These are phyloP conservation scores for Albophoma yamanashiensis DNA, from an alignment of 2,329 filamentous ascomycete genomes.

Conservation along the genomic window DNA sequence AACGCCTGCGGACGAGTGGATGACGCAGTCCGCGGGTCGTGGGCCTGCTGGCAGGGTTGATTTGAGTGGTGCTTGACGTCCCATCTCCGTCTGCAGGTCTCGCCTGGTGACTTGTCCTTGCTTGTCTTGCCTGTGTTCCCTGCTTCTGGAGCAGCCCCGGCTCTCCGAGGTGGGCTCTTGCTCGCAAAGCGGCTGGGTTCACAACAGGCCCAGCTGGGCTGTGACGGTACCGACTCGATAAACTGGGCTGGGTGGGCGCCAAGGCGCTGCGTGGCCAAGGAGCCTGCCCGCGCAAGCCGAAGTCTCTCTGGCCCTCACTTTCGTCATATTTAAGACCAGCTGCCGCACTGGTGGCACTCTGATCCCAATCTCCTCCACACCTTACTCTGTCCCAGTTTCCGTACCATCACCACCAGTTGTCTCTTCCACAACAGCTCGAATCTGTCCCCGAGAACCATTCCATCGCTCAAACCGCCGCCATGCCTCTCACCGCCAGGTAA, in stretches of 20 bases:
- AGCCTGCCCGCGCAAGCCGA: not conserved
- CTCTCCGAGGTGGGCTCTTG: not conserved
- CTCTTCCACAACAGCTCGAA: not conserved
- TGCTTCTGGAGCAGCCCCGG: not conserved
- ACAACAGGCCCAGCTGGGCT: not conserved
- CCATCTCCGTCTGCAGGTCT: not conserved
- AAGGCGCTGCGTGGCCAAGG: not conserved
- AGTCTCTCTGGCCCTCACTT: not conserved
- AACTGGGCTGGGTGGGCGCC: not conserved
- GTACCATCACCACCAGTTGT: not conserved
- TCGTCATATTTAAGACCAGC: not conserved
- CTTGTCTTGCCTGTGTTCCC: not conserved
- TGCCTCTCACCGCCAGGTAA: slow-evolving; percentile 51
- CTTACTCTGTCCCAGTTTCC: not conserved
- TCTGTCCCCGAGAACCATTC: not conserved
- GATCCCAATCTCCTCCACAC: not conserved
- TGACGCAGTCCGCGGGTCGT: slow-evolving; percentile 17
- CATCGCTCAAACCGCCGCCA: slow-evolving; percentile 23
- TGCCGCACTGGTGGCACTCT: not conserved
- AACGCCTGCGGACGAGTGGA: slow-evolving; percentile 13
- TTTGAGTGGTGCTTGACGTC: slow-evolving; percentile 2
- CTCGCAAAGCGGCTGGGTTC: not conserved
- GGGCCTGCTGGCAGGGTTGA: slow-evolving; percentile 11
- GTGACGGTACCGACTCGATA: not conserved
- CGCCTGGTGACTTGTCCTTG: not conserved